phyloP scores from a whole-genome alignment of 371 early-diverging fungal genomes.

The Lichtheimia hyalospora region DNA sequence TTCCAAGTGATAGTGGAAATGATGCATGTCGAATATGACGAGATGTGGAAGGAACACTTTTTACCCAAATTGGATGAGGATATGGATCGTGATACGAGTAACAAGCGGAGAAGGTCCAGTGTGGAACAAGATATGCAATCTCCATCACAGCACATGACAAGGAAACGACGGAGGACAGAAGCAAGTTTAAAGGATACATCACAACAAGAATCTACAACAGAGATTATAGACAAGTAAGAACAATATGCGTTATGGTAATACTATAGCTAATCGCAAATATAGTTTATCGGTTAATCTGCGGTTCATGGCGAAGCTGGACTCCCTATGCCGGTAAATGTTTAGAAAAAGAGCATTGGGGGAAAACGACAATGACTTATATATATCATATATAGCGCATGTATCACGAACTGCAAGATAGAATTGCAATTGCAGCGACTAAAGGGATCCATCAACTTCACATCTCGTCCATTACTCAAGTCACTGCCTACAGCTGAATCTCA shows the following conservation, averaged over 20 bases:
- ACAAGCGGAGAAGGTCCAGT: slow-evolving; percentile 6
- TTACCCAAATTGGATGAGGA: slow-evolving; percentile 1
- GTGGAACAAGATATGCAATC: background rate
- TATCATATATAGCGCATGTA: slow-evolving; percentile 31
- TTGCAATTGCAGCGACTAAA: slow-evolving; percentile 32
- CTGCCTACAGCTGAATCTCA: slow-evolving; percentile 32
- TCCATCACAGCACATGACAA: too few relatives aligned
- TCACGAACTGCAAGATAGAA: slow-evolving; percentile 48
- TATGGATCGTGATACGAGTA: background rate
- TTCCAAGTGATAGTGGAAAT: slow-evolving; percentile 39
- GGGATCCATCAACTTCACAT: slow-evolving; percentile 22
- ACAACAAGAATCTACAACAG: background rate
- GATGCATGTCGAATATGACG: slow-evolving; percentile 35
- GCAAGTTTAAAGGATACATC: slow-evolving; percentile 1
- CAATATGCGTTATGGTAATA: background rate
- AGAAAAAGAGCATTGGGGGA: background rate
- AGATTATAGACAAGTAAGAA: slow-evolving; percentile 29
- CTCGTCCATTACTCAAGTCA: slow-evolving; percentile 39
- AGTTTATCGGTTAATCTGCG: slow-evolving; percentile 44
- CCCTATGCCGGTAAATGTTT: slow-evolving; percentile 33
- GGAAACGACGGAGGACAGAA: slow-evolving; percentile 16
- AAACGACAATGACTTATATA: background rate
- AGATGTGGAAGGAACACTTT: slow-evolving; percentile 42
- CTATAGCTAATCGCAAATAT: background rate
- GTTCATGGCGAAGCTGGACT: slow-evolving; percentile 48